Base-by-base conservation (phyloP, 768 basidiomycete species). In the Phaeotremella fagi region DNA sequence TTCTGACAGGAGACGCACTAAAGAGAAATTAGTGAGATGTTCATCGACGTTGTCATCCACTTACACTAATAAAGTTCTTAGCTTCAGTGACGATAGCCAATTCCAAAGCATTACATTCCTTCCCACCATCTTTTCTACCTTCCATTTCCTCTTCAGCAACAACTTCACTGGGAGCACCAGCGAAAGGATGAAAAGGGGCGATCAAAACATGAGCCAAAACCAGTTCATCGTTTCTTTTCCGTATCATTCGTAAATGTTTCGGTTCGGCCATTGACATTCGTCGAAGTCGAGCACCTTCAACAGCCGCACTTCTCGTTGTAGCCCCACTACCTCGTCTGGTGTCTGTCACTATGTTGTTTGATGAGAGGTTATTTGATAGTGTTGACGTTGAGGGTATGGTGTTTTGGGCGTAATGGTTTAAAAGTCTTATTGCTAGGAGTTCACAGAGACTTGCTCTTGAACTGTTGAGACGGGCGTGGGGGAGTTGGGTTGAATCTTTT, bases 1-100 rank as follows among this genome's bases (percentile, higher is more conserved):
- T 60, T 61, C 52, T 64, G 59, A n/a, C 47, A 56, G 3, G 59
- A 50, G 1, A 55, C 57, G 31, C 50, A 54, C 52, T 64, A 35
- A 41, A 18, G 7, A 12, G 7, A 14, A 7, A 22, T 9, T 6
- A 41, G 7, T 20, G 11, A 14, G 7, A 16, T 3, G 28, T 27
- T 22, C 16, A 16, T 31, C 38, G 14, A 14, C 3, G n/a, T 18
- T 18, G 20, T 26, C 9, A 43, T 37, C 25, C 20, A 41, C 55
- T 51, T 22, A 57, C 55, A 31, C 43, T 57, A 28, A 64, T 64
- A 28, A 64, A 61, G 12, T 50, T 38, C 49, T 64, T 64, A 24
- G 52, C 45, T 36, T 61, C 60, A 1, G 53, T 53, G 28, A 61
- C 54, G 45, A 64, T 64, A 11, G 63, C 63, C 59, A 64, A 44